Percentiles rank a stretch among this genome's conserved stretches.
phyloP scores from a whole-genome alignment of 805 yeast species.

The Komagataella pastoris region DNA sequence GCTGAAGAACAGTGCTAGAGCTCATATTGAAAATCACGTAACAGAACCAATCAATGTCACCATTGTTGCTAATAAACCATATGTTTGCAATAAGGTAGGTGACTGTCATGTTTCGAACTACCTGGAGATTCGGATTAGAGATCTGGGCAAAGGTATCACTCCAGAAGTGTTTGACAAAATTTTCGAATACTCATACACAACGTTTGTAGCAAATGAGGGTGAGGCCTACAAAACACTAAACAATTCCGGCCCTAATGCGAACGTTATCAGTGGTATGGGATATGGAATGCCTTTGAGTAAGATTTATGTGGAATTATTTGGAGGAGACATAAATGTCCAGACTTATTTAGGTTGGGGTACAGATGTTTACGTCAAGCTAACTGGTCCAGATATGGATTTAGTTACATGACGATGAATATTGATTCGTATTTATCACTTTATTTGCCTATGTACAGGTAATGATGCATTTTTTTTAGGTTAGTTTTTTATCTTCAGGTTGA shows the following conservation, averaged over 20 bases:
- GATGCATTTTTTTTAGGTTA: constrained; percentile 13
- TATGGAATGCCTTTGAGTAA: constrained; percentile 82
- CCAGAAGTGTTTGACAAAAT: constrained; percentile 52
- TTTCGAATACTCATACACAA: constrained; percentile 79
- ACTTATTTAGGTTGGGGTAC: constrained; percentile 71
- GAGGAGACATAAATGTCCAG: constrained; percentile 57
- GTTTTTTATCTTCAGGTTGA: constrained; percentile 11
- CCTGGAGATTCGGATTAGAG: constrained; percentile 67
- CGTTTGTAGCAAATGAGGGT: constrained; percentile 44
- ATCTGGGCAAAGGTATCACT: constrained; percentile 81
- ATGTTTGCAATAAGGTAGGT: neutral
- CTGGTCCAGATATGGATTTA: constrained; percentile 12
- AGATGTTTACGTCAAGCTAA: constrained; percentile 49
- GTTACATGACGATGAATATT: constrained; percentile 1
- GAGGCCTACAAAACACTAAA: constrained; percentile 50
- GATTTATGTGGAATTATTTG: constrained; percentile 62
- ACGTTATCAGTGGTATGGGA: constrained; percentile 86
- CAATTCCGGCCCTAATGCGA: constrained; percentile 42
- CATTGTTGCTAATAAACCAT: constrained; percentile 21
- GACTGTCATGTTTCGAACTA: constrained; percentile 12
- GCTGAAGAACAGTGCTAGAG: constrained; percentile 76
- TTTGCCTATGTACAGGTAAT: neutral
- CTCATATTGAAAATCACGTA: constrained; percentile 62
- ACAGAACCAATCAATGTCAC: constrained; percentile 33
- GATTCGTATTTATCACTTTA: neutral